Base-by-base conservation (phyloP, 805 yeast species). In the Clavispora vitiphila region DNA sequence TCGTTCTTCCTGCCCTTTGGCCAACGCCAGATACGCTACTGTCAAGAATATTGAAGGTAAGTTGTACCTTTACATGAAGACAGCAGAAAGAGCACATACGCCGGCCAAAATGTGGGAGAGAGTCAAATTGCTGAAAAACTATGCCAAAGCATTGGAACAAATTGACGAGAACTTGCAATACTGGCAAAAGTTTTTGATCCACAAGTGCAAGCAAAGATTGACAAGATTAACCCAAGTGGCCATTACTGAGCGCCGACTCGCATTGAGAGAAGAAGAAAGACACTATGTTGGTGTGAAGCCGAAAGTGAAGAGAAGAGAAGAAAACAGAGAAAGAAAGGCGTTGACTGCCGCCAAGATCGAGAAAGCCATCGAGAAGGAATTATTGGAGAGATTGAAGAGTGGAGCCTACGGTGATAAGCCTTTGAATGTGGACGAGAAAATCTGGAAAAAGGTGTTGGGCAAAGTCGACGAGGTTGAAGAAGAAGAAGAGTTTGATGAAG, bases 321-420 rank as follows among this genome's bases (percentile, higher is more conserved):
- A 81, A 54, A 85, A 87, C 48, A 78, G 99, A 64, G 99, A 93
- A 67, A 78, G 99, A 64, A 93, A 93, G 69, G 99, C 99, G 0
- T 72, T 93, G 47, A 87, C 87, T 19, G 98, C 99, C 30, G 99
- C 99, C 20, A 86, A 86, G 72, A 87, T 93, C 53, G 99, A 93
- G 62, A 88, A 87, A 68, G 89, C 96, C 11, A 93, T 93, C 54
- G 99, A 93, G 66, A 88, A 88, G 68, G 99, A 93, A 65, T 76
- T 93, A 51, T 74, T 93, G 58, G 96, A 90, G 41, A 81, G 99
- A 65, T 77, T 93, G 58, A 93, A 93, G 80, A 81, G 91, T 58
- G 99, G 99, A 47, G 98, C 98, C 2, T 93, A 93, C 61, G 99
- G 99, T 51, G 98, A 93, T 60, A 87, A 91, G 64, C 99, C 99